These are phyloP conservation scores for Gentiana macrophylla DNA, from an alignment of 257 asterid species.

Conservation along the genomic window DNA sequence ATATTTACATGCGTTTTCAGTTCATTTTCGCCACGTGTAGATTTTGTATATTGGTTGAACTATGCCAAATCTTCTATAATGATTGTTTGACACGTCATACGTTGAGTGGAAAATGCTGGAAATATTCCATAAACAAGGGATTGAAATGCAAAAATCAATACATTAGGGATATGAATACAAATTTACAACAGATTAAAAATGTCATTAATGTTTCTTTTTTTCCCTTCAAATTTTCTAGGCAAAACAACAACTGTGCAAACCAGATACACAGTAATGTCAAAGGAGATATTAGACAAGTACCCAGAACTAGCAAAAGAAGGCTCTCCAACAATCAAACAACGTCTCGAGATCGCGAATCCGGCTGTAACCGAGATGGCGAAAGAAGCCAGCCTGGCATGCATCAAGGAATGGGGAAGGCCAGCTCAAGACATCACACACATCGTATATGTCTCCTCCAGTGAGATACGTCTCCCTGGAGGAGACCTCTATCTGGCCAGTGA, in stretches of 20 bases:
- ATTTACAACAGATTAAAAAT: not conserved
- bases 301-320: slow-evolving; percentile 88
- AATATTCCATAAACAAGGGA: not conserved
- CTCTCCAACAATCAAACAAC: slow-evolving; percentile 65
- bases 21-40: no score
- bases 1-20: no score
- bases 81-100: no score
- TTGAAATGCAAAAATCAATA: not conserved
- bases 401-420: slow-evolving; percentile 62
- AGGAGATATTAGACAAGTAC: slow-evolving; percentile 55
- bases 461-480: slow-evolving; percentile 91
- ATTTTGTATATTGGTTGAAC: no score
- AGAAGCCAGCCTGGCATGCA: slow-evolving; percentile 65
- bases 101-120: no score
- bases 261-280: slow-evolving; percentile 77
- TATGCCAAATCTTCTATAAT: no score
- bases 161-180: not conserved
- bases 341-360: slow-evolving; percentile 74
- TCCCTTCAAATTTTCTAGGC: slow-evolving; percentile 25
- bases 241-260: slow-evolving; percentile 90
- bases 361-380: slow-evolving; percentile 75
- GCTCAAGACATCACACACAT: slow-evolving; percentile 65
- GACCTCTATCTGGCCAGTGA: slow-evolving; percentile 69
- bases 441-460: slow-evolving; percentile 84
- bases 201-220: not conserved